Evolutionary conservation across 768 basidiomycete genomes (phyloP), one percentile per base, ranked within the genome.

Genomic region (Piloderma croceum): DNA sequence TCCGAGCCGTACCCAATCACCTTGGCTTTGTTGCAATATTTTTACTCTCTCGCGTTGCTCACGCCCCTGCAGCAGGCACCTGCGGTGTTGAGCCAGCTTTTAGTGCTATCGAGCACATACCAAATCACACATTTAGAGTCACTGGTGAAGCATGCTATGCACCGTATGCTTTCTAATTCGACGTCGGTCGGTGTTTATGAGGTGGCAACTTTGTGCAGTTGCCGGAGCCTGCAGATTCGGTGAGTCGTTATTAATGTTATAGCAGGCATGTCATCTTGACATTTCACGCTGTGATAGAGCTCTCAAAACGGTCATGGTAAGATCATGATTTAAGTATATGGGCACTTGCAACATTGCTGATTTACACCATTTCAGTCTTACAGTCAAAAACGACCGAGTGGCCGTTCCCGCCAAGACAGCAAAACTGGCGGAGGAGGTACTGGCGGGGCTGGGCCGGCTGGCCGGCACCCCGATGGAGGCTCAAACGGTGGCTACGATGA

Each of bases 71-170:
- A 99, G 59, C 89, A 90, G 52, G 81, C 87, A 6, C 87, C 90
- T 4, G 83, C 90, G 3, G 86, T 97, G 20, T 71, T 98, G 34
- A 85, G 86, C 52, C 88, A 90, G 48, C 70, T 99, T 11, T 64
- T 97, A 41, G 71, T 94, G 33, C 70, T 99, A 22, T 74, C 87
- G 7, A 85, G 79, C 44, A 90, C 82, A 40, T 98, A 98, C 62
- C 69, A 79, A 29, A 71, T 96, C 38, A 58, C 70, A 3, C 81
- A 93, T 56, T 67, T 99, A 15, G 77, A 82, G 48, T 69, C 67
- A 5, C 68, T 93, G 17, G 89, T 90, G n/a, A 86, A 86, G 50
- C 93, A 98, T 59, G 89, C 91, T 4, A 89, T 98, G 82, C 94
- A 98, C 56, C 79, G 83, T 17, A 77, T 84, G 12, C 62, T 97